These are phyloP conservation scores for Chromera velia DNA, from an alignment of 73 alveolate species.

Conservation along the genomic window DNA sequence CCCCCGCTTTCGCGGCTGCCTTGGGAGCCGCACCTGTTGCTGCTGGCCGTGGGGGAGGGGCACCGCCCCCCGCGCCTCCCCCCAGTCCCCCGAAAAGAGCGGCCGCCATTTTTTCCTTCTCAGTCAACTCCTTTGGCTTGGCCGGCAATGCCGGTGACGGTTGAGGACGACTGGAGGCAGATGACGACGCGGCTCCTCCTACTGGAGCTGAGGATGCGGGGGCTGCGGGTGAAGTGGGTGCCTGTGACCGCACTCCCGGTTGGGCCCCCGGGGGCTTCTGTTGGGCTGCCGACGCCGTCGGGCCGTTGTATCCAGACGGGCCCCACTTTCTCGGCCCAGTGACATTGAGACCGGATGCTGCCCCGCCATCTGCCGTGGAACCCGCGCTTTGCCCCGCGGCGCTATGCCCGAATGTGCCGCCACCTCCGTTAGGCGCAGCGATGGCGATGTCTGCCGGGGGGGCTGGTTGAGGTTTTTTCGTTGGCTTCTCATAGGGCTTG, in stretches of 20 bases:
- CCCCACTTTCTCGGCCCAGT: conserved; percentile 43
- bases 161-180: neutral
- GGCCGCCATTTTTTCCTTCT: conserved; percentile 37
- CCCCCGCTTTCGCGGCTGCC: too few relatives aligned
- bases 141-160: neutral
- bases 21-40: too few relatives aligned
- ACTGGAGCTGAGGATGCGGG: conserved; percentile 1
- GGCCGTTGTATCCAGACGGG: conserved; percentile 32
- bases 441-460: too few relatives aligned
- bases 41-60: neutral
- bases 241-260: neutral
- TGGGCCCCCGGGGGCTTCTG: conserved; percentile 12
- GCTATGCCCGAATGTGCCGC: neutral
- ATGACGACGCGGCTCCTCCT: neutral
- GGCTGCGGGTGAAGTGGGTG: neutral
- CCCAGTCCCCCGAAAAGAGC: conserved; percentile 39
- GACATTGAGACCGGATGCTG: conserved; percentile 1
- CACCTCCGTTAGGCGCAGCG: neutral
- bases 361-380: neutral
- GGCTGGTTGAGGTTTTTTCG: too few relatives aligned
- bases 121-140: conserved; percentile 7
- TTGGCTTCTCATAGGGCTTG: too few relatives aligned
- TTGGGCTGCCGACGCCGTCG: conserved; percentile 3
- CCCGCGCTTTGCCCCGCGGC: neutral
- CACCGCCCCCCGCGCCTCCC: neutral